Evolutionary conservation across 106 monocot species (phyloP), one percentile per base, ranked within the genome.

Genomic region (Dendrobium chrysotoxum): DNA sequence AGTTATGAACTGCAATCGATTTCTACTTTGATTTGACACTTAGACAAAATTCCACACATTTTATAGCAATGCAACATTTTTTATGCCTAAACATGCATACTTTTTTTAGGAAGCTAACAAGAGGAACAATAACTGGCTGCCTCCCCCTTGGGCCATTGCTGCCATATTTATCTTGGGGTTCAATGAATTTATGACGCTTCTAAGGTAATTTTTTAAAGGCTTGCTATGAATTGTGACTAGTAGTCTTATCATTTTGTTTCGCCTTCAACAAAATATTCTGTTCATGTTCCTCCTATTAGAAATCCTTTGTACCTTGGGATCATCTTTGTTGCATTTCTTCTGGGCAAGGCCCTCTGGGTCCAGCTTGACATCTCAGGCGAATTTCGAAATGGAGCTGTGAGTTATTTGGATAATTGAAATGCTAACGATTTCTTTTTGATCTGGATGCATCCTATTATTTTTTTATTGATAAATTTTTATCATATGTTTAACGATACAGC

Each of bases 321-420:
- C 30, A 85, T 98, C 81, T 98, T 98, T 78, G 84, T 98, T n/a
- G 78, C 80, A 7, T 98, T 84, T 45, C 89, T 98, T 41, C 77
- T 98, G 53, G 91, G 84, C 35, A 98, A 95, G 83, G 98, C 98
- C 79, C 81, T 98, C 20, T 98, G 98, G 98, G 92, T 98, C n/a
- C 98, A 98, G 80, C 85, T 95, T n/a, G 91, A 95, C 80, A 83
- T 98, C 65, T 66, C 92, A 4, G 82, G 85, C n/a, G 89, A 86
- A 85, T 98, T 98, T 67, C 88, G 80, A 58, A 89, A 93, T 86
- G 98, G 98, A 70, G 88, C 86, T 80, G 98, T 98, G 80, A 92
- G 98, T 91, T 11, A 35, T 45, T 35, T 21, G 17, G 0, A 25
- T 45, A 39, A 39, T n/a, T 5, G 8, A 77, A 77, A 53, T 77